These are phyloP conservation scores for Termitomyces bulborhizus DNA, from an alignment of 768 basidiomycete species.

Conservation along the genomic window DNA sequence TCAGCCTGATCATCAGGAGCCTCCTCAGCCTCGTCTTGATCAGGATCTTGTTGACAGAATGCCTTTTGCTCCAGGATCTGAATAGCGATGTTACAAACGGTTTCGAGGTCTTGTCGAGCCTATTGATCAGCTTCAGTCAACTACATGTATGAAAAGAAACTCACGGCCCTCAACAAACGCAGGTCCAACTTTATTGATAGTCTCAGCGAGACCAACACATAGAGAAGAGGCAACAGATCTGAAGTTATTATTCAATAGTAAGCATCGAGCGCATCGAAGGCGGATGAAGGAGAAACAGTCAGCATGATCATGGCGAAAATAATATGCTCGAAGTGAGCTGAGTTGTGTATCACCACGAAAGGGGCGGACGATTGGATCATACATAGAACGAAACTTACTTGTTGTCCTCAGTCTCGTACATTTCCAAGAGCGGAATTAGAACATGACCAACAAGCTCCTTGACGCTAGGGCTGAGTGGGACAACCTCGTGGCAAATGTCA, in stretches of 20 bases:
- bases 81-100: constrained; percentile 73
- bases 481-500: constrained; percentile 22
- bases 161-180: constrained; percentile 74
- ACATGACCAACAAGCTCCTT: constrained; percentile 74
- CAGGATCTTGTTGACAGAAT: constrained; percentile 93
- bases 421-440: constrained; percentile 70
- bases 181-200: constrained; percentile 88
- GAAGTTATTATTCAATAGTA: constrained; percentile 12
- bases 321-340: constrained; percentile 75
- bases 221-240: constrained; percentile 86
- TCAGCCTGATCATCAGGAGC: constrained; percentile 89
- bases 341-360: constrained; percentile 52
- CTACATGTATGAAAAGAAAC: constrained; percentile 21
- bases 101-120: constrained; percentile 52
- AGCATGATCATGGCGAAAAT: constrained; percentile 42
- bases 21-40: constrained; percentile 83
- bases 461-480: constrained; percentile 60
- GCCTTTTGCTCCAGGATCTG: constrained; percentile 93
- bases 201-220: constrained; percentile 86
- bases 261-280: constrained; percentile 13
- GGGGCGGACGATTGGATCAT: constrained; percentile 1
- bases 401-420: constrained; percentile 94
- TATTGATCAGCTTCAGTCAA: constrained; percentile 4
- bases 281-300: constrained; percentile 26
- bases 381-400: constrained; percentile 59